Percentiles rank a stretch among this genome's conserved stretches.
Conservation (phyloP, 2,329 filamentous ascomycete species). For the Ceratocystis huliohia region DNA sequence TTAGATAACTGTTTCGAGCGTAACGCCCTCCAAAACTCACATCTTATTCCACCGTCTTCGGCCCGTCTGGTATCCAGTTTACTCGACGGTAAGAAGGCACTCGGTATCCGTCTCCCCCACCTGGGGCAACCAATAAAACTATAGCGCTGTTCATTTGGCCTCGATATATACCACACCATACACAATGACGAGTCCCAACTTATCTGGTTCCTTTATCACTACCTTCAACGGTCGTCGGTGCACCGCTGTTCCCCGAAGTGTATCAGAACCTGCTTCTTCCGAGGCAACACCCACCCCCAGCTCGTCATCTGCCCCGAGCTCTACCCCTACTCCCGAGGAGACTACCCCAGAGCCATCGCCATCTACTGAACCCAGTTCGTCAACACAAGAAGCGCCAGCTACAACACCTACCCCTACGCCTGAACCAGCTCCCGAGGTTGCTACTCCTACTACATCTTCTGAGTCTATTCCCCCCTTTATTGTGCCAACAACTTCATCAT, state of each 20-base stretch:
- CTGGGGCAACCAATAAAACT: background rate
- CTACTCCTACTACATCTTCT: background rate
- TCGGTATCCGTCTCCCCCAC: background rate
- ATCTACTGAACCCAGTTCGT: constrained; percentile 18
- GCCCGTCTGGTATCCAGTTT: background rate
- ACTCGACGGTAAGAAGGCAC: background rate
- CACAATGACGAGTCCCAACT: constrained; percentile 34
- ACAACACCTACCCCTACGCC: constrained; percentile 10
- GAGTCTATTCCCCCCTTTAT: background rate
- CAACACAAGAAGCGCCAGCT: background rate
- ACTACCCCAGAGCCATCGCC: constrained; percentile 20
- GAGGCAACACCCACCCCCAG: constrained; percentile 22
- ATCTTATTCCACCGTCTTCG: background rate
- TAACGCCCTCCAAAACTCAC: background rate
- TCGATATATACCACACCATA: background rate
- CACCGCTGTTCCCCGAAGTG: constrained; percentile 38
- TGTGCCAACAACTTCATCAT: constrained; percentile 1
- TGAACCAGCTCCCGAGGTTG: constrained; percentile 14
- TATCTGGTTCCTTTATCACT: constrained; percentile 39
- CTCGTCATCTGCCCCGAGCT: constrained; percentile 20
- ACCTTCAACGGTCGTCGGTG: constrained; percentile 39
- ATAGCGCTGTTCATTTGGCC: background rate
- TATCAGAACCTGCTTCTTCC: constrained; percentile 22
- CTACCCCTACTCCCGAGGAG: constrained; percentile 21
- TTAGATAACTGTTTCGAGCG: constrained; percentile 1